These are phyloP conservation scores for Pichia sp. DNA, from an alignment of 1,139 yeast genomes.

Conservation along the genomic window DNA sequence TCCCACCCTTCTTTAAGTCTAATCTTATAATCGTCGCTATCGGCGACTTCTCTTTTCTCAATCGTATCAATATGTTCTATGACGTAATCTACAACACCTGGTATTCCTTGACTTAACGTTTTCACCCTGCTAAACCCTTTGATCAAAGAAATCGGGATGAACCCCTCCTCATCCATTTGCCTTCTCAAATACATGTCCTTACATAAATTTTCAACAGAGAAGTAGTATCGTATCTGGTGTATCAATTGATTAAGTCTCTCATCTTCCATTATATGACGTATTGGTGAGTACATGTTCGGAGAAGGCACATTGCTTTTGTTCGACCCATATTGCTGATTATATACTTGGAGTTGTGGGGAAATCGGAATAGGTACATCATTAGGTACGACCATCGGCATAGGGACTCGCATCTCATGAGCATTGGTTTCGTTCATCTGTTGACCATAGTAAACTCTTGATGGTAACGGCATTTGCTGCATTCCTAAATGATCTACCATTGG, in stretches of 20 bases:
- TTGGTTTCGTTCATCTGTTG: not conserved
- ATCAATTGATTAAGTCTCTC: slow-evolving; percentile 16
- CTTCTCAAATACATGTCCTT: slow-evolving; percentile 72
- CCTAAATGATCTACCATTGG: not conserved
- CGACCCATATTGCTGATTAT: not conserved
- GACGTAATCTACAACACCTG: slow-evolving; percentile 35
- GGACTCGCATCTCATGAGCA: slow-evolving; percentile 1
- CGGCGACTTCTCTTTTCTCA: slow-evolving; percentile 30
- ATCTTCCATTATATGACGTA: slow-evolving; percentile 6
- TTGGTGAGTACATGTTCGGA: not conserved
- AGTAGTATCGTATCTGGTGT: slow-evolving; percentile 79
- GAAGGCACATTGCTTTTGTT: not conserved
- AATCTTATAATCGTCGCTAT: slow-evolving; percentile 30
- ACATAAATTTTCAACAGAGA: slow-evolving; percentile 78
- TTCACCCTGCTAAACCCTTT: slow-evolving; percentile 69
- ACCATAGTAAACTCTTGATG: not conserved
- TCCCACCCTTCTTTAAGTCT: slow-evolving; percentile 43
- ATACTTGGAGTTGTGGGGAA: not conserved
- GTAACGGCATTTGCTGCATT: not conserved
- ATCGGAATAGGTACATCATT: slow-evolving; percentile 5
- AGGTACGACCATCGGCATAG: not conserved
- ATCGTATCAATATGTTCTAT: slow-evolving; percentile 33
- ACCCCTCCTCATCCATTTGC: slow-evolving; percentile 73
- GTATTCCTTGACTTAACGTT: slow-evolving; percentile 45
- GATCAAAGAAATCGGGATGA: slow-evolving; percentile 55